phyloP scores from a whole-genome alignment of 2,329 filamentous ascomycete genomes.

The Ophiostoma piceae region DNA sequence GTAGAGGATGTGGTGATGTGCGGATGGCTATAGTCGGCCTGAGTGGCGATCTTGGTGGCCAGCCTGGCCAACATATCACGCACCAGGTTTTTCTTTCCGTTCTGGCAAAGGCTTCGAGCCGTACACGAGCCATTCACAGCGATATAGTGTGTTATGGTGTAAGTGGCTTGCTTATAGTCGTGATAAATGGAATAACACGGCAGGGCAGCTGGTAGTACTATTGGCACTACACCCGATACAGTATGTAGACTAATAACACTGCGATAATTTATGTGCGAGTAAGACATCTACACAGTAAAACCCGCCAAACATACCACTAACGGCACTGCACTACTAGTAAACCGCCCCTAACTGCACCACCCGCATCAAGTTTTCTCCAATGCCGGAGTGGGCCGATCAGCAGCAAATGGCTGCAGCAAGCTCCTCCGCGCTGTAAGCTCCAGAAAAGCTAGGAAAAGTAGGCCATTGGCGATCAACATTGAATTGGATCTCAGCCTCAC shows the following conservation, averaged over 20 bases:
- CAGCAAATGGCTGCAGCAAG: slow-evolving; percentile 4
- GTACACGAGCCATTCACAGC: neutral
- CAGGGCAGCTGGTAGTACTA: neutral
- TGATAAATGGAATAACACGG: neutral
- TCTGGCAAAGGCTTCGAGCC: neutral
- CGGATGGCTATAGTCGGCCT: neutral
- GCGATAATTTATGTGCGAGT: neutral
- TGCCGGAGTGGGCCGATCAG: neutral
- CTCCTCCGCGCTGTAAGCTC: neutral
- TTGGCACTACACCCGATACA: neutral
- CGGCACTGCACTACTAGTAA: neutral
- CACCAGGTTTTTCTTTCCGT: neutral
- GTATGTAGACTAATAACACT: neutral
- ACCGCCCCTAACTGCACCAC: neutral
- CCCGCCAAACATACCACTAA: neutral
- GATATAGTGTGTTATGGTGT: neutral
- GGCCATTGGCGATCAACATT: neutral
- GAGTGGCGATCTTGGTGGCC: neutral
- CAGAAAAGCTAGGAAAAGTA: slow-evolving; percentile 4
- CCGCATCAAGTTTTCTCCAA: slow-evolving; percentile 21
- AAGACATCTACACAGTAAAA: neutral
- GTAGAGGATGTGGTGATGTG: neutral
- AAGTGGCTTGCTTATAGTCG: neutral
- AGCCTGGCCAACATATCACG: neutral
- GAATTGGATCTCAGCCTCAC: neutral